Evolutionary conservation across 768 basidiomycete genomes (phyloP).

Genomic region (Rhizopogon vulgaris): DNA sequence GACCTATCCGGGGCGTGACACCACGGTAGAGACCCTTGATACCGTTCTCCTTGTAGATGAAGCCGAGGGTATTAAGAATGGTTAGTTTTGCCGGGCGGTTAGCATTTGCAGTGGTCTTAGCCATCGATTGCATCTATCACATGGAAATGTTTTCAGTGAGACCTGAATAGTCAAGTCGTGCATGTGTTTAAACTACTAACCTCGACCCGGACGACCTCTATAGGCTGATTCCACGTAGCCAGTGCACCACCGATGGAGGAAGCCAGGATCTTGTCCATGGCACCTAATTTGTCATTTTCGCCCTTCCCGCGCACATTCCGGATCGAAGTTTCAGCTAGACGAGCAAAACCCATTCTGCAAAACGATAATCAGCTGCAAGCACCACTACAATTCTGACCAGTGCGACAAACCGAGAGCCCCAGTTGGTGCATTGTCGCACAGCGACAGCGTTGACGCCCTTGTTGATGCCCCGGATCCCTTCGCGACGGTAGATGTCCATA

Average conservation of each 20-base stretch:
- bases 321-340: conserved; percentile 80
- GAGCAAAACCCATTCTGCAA: conserved; percentile 90
- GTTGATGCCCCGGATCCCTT: conserved; percentile 94
- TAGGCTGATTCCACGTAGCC: conserved; percentile 99
- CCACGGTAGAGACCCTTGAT: conserved; percentile 96
- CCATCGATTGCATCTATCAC: conserved; percentile 96
- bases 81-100: conserved; percentile 91
- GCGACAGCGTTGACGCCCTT: conserved; percentile 98
- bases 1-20: conserved; percentile 92
- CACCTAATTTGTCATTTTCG: conserved; percentile 67
- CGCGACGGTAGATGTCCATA: conserved; percentile 87
- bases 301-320: conserved; percentile 72
- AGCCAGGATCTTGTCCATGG: conserved; percentile 81
- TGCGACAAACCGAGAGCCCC: conserved; percentile 73
- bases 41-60: conserved; percentile 95
- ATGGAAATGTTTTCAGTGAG: conserved; percentile 1
- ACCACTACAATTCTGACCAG: background rate
- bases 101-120: conserved; percentile 61
- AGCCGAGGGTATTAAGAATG: conserved; percentile 84
- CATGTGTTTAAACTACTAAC: conserved; percentile 32
- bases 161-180: background rate
- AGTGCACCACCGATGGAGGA: conserved; percentile 91
- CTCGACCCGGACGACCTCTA: conserved; percentile 96
- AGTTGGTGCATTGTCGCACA: conserved; percentile 88
- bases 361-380: conserved; percentile 6